phyloP scores from a whole-genome alignment of 2,329 filamentous ascomycete species.

The Sarocladium brachiariae region DNA sequence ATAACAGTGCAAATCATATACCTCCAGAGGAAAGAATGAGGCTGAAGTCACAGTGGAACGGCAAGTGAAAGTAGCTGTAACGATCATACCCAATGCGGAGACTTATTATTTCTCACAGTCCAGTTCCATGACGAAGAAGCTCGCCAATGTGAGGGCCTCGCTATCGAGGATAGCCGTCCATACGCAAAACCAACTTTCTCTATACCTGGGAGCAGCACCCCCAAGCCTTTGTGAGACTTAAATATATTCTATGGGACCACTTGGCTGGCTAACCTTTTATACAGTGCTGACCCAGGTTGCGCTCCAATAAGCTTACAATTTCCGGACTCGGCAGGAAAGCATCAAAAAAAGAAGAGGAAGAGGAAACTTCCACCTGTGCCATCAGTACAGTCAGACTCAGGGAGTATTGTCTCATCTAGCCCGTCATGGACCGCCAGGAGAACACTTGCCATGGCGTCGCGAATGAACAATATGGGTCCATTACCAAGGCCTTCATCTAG shows the following conservation, averaged over 20 bases:
- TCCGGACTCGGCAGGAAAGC: neutral
- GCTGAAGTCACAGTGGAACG: neutral
- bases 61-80: neutral
- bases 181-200: constrained; percentile 15
- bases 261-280: neutral
- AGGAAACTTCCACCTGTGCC: neutral
- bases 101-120: constrained; percentile 10
- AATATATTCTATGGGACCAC: no score
- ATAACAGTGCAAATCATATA: neutral
- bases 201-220: constrained; percentile 5
- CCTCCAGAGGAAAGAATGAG: neutral
- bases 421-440: neutral
- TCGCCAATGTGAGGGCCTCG: constrained; percentile 17
- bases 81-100: neutral
- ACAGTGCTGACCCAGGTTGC: neutral
- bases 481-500: neutral
- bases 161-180: constrained; percentile 15
- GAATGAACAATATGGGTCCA: neutral
- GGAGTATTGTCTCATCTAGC: neutral
- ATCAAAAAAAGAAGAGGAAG: neutral
- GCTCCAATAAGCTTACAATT: neutral
- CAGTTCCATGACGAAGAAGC: constrained; percentile 18
- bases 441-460: neutral
- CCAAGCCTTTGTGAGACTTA: no score
- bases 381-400: neutral